Conservation (phyloP, 1,139 yeast species). For the Cylindricascospora bacillispora region DNA sequence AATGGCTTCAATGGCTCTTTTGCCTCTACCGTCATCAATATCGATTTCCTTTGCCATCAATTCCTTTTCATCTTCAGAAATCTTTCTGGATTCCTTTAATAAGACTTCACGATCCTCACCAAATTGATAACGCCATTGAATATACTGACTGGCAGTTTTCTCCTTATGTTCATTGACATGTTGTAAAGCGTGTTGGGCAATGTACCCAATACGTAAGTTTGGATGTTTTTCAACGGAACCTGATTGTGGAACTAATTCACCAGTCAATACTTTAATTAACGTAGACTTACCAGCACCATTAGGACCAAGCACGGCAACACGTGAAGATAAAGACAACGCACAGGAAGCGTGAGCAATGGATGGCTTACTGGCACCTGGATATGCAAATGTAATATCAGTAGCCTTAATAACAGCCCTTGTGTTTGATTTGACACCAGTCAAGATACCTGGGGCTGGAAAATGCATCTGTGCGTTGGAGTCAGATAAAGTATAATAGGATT, state of each 20-base stretch:
- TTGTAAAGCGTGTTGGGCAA: constrained; percentile 96
- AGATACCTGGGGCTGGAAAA: constrained; percentile 95
- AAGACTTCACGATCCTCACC: constrained; percentile 98
- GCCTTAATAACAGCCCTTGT: constrained; percentile 93
- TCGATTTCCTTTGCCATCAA: constrained; percentile 71
- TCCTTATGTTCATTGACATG: constrained; percentile 96
- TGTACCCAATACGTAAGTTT: constrained; percentile 92
- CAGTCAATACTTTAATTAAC: constrained; percentile 82
- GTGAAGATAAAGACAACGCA: constrained; percentile 78
- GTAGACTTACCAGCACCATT: constrained; percentile 99
- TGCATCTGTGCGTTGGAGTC: constrained; percentile 93
- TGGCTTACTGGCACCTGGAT: constrained; percentile 83
- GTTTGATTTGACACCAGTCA: constrained; percentile 89
- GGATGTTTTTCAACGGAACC: constrained; percentile 98
- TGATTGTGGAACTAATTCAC: constrained; percentile 70
- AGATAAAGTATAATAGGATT: constrained; percentile 88
- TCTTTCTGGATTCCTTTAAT: constrained; percentile 82
- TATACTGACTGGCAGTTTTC: constrained; percentile 91
- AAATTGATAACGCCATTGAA: constrained; percentile 95
- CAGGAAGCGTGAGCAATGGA: constrained; percentile 71
- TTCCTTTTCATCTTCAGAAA: constrained; percentile 71
- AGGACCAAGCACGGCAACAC: constrained; percentile 95
- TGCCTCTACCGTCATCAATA: constrained; percentile 78
- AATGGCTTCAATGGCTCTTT: constrained; percentile 79
- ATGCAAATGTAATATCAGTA: constrained; percentile 72